Evolutionary conservation across 2,329 filamentous ascomycete species (phyloP), one percentile per base, ranked within the genome.

Genomic region (Ilyonectria destructans): DNA sequence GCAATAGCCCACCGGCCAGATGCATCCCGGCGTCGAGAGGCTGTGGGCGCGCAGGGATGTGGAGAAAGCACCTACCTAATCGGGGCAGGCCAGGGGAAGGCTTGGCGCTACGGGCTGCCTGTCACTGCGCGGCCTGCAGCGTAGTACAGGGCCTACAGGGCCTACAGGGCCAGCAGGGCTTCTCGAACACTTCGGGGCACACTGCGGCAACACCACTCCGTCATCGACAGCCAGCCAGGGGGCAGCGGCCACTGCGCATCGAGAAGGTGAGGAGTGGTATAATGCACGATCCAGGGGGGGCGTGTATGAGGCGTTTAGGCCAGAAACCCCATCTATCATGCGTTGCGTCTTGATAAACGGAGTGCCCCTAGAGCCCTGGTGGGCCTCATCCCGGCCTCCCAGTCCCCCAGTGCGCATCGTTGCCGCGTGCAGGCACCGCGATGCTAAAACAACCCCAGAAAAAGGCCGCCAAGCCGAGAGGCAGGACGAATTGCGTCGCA

Each of bases 1-100:
- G 51, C 48, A 60, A 62, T 59, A 29, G 46, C 12, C 23, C 9
- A 26, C 12, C 3, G 73, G 73, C 17, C 69, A 74, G 31, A 58
- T 58, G 0, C 60, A 59, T 8, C 62, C 67, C 6, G 51, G 19
- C 12, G 13, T 23, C n/a, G 15, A 26, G 48, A n/a, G 33, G 43
- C 45, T 52, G 49, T 33, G 6, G 17, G 13, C 19, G 26, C 10
- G 33, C 33, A 23, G 56, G 64, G 64, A n/a, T 33, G 9, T 21
- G 31, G 26, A 23, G 6, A 13, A 19, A 58, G 19, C 54, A 67
- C 64, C 64, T 67, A 52, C 64, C 64, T 67, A 67, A 62, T 62
- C 48, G 46, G 52, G 58, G 29, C 46, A 54, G 37, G 12, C 31
- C 48, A n/a, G 40, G 40, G 15, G 40, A 43, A 17, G 40, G 8